phyloP scores from a whole-genome alignment of 1,284 basidiomycete species.

The Heterobasidion irregulare region DNA sequence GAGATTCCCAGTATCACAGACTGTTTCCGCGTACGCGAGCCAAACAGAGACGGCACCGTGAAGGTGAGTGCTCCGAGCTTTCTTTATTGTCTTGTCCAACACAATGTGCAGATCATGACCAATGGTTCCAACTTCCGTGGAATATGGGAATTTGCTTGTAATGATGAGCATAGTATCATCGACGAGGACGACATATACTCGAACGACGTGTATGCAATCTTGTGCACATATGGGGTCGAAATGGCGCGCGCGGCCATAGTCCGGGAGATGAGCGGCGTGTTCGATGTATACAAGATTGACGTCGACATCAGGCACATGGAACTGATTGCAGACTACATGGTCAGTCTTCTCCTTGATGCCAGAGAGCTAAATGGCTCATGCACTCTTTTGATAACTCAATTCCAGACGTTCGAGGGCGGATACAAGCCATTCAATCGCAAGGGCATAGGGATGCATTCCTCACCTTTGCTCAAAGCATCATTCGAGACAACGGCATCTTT shows the following conservation, averaged over 20 bases:
- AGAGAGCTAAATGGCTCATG: too few species aligned
- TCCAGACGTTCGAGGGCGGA: constrained; percentile 91
- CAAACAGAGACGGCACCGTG: constrained; percentile 41
- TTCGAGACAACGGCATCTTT: constrained; percentile 98
- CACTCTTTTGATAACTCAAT: neutral
- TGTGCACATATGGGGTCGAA: constrained; percentile 95
- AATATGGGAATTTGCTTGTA: constrained; percentile 81
- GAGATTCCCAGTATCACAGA: constrained; percentile 84
- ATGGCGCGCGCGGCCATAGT: constrained; percentile 93
- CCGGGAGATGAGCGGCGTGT: constrained; percentile 85
- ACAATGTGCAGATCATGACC: constrained; percentile 51
- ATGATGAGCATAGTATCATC: constrained; percentile 57
- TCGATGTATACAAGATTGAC: constrained; percentile 96
- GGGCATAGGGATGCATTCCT: constrained; percentile 87
- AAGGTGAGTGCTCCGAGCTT: constrained; percentile 33
- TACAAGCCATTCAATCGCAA: constrained; percentile 98
- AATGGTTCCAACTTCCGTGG: constrained; percentile 92
- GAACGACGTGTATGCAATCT: constrained; percentile 92
- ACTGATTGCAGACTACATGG: constrained; percentile 99
- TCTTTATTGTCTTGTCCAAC: constrained; percentile 1
- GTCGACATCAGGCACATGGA: constrained; percentile 94
- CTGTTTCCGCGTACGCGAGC: constrained; percentile 67
- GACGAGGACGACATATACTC: constrained; percentile 84
- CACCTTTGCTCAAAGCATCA: constrained; percentile 92
- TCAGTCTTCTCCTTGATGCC: constrained; percentile 33